Conservation (phyloP, 257 asterid species). For the Solanum pinnatisectum region DNA sequence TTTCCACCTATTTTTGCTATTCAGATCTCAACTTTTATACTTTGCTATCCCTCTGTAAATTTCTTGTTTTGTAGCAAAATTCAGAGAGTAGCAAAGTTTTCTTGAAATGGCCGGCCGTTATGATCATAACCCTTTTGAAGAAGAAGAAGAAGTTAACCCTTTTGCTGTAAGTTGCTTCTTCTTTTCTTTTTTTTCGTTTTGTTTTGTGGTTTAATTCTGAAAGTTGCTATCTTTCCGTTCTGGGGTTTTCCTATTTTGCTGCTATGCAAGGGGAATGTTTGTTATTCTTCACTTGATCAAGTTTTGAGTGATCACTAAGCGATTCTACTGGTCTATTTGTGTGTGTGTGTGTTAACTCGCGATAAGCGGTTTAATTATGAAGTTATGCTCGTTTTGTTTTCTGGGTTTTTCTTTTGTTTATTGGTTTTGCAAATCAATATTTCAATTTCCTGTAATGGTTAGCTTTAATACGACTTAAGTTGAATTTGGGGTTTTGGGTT, state of each 20-base stretch:
- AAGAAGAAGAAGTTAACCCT: slow-evolving; percentile 14
- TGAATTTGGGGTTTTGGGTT: background rate
- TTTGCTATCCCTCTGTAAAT: background rate
- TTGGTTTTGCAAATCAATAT: background rate
- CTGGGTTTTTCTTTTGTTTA: background rate
- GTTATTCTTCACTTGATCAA: background rate
- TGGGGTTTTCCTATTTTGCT: background rate
- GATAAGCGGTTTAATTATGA: background rate
- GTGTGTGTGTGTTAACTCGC: background rate
- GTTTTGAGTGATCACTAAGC: no score
- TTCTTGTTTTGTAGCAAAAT: background rate
- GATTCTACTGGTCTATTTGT: background rate
- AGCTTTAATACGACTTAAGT: background rate
- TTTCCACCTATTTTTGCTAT: background rate
- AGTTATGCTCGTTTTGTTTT: background rate
- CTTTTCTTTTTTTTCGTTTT: background rate
- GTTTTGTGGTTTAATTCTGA: background rate
- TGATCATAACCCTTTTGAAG: slow-evolving; percentile 12
- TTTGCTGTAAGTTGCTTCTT: slow-evolving; percentile 5
- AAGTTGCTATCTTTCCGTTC: background rate
- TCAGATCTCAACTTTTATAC: background rate
- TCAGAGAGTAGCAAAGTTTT: background rate
- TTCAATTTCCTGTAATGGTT: background rate
- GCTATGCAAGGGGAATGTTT: background rate
- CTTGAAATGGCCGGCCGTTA: background rate